These are phyloP conservation scores for Falciphora oryzae DNA, from an alignment of 2,329 filamentous ascomycete genomes.

Conservation along the genomic window DNA sequence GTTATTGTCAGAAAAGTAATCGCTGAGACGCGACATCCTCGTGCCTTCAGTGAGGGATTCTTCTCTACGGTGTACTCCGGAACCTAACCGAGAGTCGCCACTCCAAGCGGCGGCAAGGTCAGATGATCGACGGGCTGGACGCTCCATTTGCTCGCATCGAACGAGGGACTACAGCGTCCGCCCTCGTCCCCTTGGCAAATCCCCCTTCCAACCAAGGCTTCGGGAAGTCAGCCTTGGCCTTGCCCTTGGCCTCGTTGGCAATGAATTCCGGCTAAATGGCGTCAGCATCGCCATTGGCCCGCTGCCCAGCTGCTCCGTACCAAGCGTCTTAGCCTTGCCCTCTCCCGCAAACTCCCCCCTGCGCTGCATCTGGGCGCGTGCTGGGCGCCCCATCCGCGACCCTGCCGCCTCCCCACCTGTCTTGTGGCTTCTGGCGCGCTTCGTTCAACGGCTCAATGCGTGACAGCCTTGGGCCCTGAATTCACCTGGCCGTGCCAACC, in stretches of 20 bases:
- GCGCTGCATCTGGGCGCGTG: too few species aligned
- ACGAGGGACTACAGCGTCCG: background rate
- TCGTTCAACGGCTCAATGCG: background rate
- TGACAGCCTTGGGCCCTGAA: background rate
- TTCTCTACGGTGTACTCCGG: too few species aligned
- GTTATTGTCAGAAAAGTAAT: too few species aligned
- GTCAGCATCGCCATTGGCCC: background rate
- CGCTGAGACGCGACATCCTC: too few species aligned
- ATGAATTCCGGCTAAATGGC: constrained; percentile 5
- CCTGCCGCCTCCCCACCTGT: background rate
- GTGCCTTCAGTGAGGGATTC: too few species aligned
- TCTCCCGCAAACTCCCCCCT: background rate
- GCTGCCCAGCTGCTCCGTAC: background rate
- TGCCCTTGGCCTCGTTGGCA: constrained; percentile 8
- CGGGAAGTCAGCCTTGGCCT: constrained; percentile 4
- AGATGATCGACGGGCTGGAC: background rate
- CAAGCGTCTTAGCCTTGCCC: constrained; percentile 8
- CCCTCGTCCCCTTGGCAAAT: background rate
- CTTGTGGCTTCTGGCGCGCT: background rate
- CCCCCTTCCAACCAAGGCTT: background rate
- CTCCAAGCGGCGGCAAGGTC: too few species aligned
- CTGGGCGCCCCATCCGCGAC: background rate
- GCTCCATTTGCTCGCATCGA: background rate
- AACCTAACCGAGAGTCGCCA: background rate
- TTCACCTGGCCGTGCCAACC: background rate